A percentile compares a stretch with the other conserved stretches of the same genome.
Conservation (phyloP, 2,329 filamentous ascomycete species). For the Neurospora sp. region DNA sequence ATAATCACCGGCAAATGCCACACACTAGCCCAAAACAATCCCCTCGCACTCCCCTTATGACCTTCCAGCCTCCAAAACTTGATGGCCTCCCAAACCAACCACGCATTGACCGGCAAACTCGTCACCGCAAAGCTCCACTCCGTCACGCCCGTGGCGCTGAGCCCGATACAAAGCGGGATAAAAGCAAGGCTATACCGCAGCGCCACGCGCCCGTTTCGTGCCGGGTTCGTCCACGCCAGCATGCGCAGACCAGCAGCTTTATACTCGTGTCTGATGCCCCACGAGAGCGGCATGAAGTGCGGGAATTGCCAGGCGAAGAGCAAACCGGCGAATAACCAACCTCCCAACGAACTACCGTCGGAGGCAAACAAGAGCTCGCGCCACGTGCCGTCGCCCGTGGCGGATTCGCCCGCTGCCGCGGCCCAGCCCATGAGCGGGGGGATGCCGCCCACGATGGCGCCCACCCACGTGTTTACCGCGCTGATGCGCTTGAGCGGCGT, state of each 20-base stretch:
- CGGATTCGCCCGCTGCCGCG: constrained; percentile 81
- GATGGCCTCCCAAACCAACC: constrained; percentile 73
- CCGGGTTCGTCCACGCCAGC: constrained; percentile 82
- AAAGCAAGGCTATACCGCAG: constrained; percentile 78
- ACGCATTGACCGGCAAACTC: constrained; percentile 72
- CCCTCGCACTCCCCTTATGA: constrained; percentile 67
- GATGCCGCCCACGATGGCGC: constrained; percentile 84
- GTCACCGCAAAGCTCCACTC: constrained; percentile 77
- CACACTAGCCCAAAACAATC: constrained; percentile 93
- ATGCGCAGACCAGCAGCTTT: constrained; percentile 56
- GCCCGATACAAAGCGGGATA: constrained; percentile 72
- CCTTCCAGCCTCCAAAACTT: constrained; percentile 73
- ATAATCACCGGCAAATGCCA: constrained; percentile 90
- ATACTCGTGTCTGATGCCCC: constrained; percentile 85
- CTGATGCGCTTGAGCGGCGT: constrained; percentile 85
- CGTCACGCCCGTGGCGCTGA: constrained; percentile 73
- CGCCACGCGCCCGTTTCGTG: constrained; percentile 75
- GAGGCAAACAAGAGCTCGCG: constrained; percentile 61
- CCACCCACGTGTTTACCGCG: constrained; percentile 88
- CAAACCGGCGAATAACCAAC: constrained; percentile 77
- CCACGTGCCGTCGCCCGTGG: constrained; percentile 66
- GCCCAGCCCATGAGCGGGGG: constrained; percentile 98
- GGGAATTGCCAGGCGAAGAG: constrained; percentile 97
- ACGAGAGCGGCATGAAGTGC: constrained; percentile 92
- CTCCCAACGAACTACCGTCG: constrained; percentile 57